Conservation (phyloP, 495 filamentous ascomycete species). For the Podospora comata region DNA sequence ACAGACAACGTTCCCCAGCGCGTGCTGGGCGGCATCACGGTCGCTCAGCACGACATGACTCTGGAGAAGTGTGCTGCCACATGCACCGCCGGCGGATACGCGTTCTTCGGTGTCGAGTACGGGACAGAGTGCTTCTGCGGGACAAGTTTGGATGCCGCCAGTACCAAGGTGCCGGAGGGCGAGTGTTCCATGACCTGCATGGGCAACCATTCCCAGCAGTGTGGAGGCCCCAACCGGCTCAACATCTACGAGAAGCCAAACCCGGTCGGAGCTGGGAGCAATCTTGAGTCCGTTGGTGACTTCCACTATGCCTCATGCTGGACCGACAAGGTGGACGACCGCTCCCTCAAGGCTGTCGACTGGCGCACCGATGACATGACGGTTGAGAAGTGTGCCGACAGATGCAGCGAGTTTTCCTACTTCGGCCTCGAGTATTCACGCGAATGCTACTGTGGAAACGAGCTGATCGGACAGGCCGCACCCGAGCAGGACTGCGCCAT, state of each 20-base stretch:
- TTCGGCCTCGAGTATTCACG: conserved; percentile 17
- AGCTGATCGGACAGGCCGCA: conserved; percentile 1
- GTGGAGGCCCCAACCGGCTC: conserved; percentile 19
- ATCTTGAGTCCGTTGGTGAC: conserved; percentile 27
- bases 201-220: neutral
- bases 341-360: conserved; percentile 22
- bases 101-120: conserved; percentile 22
- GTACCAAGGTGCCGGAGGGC: neutral
- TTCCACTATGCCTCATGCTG: conserved; percentile 36
- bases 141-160: conserved; percentile 6
- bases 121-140: conserved; percentile 23
- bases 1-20: conserved; percentile 4
- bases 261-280: conserved; percentile 9
- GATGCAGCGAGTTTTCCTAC: conserved; percentile 22
- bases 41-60: conserved; percentile 19
- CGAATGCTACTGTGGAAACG: conserved; percentile 20
- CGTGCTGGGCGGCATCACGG: neutral
- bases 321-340: conserved; percentile 30
- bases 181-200: conserved; percentile 19
- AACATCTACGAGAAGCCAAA: conserved; percentile 18
- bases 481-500: conserved; percentile 13
- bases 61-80: conserved; percentile 32
- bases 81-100: conserved; percentile 11
- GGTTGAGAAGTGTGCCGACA: conserved; percentile 31
- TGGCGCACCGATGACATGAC: conserved; percentile 29